Base-by-base conservation (phyloP, 169 alveolate species). In the Plasmodium chabaudi region DNA sequence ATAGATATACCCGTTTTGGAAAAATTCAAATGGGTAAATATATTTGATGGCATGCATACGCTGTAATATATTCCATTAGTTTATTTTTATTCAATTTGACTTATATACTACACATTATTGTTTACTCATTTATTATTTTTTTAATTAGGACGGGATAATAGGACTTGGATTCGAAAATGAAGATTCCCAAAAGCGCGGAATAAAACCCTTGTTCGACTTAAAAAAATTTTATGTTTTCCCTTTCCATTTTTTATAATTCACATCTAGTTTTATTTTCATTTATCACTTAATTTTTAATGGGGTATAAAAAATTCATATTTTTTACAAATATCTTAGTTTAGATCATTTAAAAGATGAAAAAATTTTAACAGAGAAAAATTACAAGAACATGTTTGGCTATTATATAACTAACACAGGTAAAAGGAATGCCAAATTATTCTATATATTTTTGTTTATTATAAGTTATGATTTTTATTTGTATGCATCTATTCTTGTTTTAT, bases 121-220 rank as follows among this genome's bases (percentile, higher is more conserved):
- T n/a, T 13, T 51, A 51, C 23, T 56, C 21, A 46, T 55, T 67
- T 67, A 27, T 55, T 75, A 39, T 34, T 75, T 25, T 17, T 21
- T 65, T 25, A 17, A 23, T 69, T 9, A 87, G 96, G 96, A 94
- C 72, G 96, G 96, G 5, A 94, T 94, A 44, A 60, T 94, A 39
- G 96, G 96, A 3, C 63, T 94, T 56, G 96, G 96, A 21, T 94
- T 93, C 79, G 89, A 74, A 64, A 93, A 93, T 23, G 93, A 86
- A 19, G 96, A 93, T 34, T 91, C 92, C 17, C 59, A 21, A 19
- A 47, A 88, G 46, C 92, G 96, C 2, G 96, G 96, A 47, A 74
- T 94, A 49, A 88, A 73, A 60, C 86, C 96, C 1, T 87, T 93
- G 82, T 82, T 79, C 25, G 94, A 75, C 51, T 19, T 91, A 39